Base-by-base conservation (phyloP, 1,284 basidiomycete species). In the Entoloma clypeatum region DNA sequence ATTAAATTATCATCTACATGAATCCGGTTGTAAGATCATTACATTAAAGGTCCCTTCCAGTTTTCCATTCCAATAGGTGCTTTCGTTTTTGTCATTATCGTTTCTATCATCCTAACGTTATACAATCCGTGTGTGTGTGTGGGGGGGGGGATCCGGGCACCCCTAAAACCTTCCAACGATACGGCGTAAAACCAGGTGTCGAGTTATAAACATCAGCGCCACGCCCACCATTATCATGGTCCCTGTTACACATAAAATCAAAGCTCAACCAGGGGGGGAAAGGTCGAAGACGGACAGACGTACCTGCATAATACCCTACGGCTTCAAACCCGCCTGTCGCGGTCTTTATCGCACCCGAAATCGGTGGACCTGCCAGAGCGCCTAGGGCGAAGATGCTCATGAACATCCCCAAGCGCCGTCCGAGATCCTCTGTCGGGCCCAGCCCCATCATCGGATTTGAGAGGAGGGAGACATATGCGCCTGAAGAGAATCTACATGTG, bases 261-360 rank as follows among this genome's bases (percentile, higher is more conserved):
- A 9, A 29, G 31, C 21, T 10, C 34, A 22, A 26, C 29, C 13
- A 24, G 18, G 18, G 11, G 16, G 10, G 17, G 11, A 18, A 29
- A 31, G 4, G 25, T 26, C 13, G 17, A 21, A n/a, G 4, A 26
- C 18, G 11, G 18, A 13, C 7, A 23, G 14, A 43, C 58, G 16
- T 25, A 75, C 79, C 80, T 49, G 81, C 79, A 53, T 79, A 82
- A 40, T 72, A 65, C 6, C 80, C 81, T n/a, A 81, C 78, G 5
- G 54, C 66, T 17, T 66, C 59, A 50, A 74, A 81, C 2, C 67
- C 65, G 4, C 69, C 72, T 2, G 75, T 71, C 2, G 69, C 64
- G 6, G 60, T 58, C 39, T 69, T 68, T 37, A 84, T 80, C 0
- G 77, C 77, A 4, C 80, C 81, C n/a, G 77, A 78, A 30, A 82